phyloP scores from a whole-genome alignment of 371 early-diverging fungal genomes.

The Apophysomyces trapeziformis region DNA sequence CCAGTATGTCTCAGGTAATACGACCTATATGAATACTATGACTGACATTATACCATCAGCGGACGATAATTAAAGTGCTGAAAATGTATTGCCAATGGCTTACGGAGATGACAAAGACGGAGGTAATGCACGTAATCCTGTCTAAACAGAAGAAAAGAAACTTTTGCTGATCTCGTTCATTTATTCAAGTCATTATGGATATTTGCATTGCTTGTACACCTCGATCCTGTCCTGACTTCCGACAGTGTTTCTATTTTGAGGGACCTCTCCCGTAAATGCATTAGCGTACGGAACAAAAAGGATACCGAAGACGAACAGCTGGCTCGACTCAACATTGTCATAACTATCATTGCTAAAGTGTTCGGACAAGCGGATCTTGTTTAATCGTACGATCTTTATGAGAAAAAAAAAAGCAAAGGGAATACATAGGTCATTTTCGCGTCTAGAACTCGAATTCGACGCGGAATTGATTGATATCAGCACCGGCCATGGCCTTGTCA shows the following conservation, averaged over 20 bases:
- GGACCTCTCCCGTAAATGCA: conserved; percentile 39
- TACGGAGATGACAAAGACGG: conserved; percentile 21
- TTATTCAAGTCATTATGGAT: conserved; percentile 35
- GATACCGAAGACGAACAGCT: conserved; percentile 14
- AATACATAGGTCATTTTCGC: background rate
- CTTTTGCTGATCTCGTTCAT: background rate
- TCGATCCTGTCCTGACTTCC: conserved; percentile 48
- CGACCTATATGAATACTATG: background rate
- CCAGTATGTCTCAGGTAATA: conserved; percentile 29
- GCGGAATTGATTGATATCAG: conserved; percentile 64
- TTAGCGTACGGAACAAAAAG: conserved; percentile 25
- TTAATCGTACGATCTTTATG: conserved; percentile 2
- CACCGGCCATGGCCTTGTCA: conserved; percentile 62
- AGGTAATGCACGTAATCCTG: conserved; percentile 11
- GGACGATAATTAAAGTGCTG: conserved; percentile 24
- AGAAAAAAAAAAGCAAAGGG: background rate
- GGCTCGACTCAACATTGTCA: conserved; percentile 41
- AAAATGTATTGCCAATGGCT: conserved; percentile 38
- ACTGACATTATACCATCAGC: background rate
- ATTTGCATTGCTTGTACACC: conserved; percentile 35
- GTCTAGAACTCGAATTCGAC: conserved; percentile 65
- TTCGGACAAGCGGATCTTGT: conserved; percentile 47
- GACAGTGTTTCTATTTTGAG: conserved; percentile 38
- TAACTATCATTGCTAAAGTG: conserved; percentile 40
- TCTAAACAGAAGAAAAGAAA: background rate